Conservation (phyloP, 2,329 filamentous ascomycete species). For the Beauveria scarabaeidicola region DNA sequence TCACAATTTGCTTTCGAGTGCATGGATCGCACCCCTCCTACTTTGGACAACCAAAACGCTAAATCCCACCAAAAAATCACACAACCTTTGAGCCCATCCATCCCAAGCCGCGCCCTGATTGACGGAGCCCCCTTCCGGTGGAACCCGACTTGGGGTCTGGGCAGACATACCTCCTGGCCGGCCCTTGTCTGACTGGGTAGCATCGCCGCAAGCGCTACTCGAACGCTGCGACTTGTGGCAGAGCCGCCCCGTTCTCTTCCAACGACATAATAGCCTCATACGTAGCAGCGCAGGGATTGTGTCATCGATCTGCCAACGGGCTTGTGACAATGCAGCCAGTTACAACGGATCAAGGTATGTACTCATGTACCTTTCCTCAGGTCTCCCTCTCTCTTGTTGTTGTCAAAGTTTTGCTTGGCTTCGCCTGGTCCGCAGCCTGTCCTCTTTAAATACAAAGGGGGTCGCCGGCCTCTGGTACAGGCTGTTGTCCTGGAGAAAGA, state of each 20-base stretch:
- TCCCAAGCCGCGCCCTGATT: slow-evolving; percentile 8
- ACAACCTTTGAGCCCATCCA: background rate
- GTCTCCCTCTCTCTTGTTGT: slow-evolving; percentile 4
- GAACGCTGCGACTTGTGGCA: slow-evolving; percentile 8
- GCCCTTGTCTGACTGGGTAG: slow-evolving; percentile 1
- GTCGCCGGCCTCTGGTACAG: background rate
- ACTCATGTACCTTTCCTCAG: slow-evolving; percentile 10
- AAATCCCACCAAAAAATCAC: background rate
- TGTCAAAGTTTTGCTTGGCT: slow-evolving; percentile 10
- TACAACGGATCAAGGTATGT: slow-evolving; percentile 11
- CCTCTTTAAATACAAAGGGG: slow-evolving; percentile 11
- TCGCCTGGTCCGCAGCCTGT: background rate
- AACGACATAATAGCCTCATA: slow-evolving; percentile 12
- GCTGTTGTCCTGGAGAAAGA: background rate
- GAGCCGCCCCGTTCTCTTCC: slow-evolving; percentile 6
- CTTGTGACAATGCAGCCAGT: slow-evolving; percentile 11
- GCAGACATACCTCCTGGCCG: background rate
- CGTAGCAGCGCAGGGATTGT: slow-evolving; percentile 11
- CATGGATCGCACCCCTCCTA: background rate
- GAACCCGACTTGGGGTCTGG: slow-evolving; percentile 10
- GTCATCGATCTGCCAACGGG: slow-evolving; percentile 10
- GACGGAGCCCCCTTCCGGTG: slow-evolving; percentile 9
- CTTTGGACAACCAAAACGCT: slow-evolving; percentile 3
- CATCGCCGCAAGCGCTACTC: background rate
- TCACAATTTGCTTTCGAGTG: background rate